Evolutionary conservation across 2,329 filamentous ascomycete species (phyloP).

Genomic region (Nemania diffusa): DNA sequence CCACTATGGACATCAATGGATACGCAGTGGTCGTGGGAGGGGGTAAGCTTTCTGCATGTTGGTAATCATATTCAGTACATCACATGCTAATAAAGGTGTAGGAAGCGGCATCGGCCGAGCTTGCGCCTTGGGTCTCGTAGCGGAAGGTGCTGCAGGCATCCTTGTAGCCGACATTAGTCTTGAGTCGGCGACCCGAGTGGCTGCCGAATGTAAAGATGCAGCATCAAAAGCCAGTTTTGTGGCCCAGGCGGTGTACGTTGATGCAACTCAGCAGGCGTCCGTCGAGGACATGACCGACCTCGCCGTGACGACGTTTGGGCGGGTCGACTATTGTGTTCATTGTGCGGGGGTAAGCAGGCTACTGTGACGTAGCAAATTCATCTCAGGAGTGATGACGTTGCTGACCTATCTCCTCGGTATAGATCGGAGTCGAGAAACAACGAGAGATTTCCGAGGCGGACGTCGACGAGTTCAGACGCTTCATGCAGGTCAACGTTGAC

Average conservation of each 20-base stretch:
- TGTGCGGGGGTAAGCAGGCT: slow-evolving; percentile 34
- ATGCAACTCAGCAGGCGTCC: background rate
- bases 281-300: background rate
- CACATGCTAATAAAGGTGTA: too few relatives aligned
- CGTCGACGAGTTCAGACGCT: slow-evolving; percentile 20
- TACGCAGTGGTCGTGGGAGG: slow-evolving; percentile 5
- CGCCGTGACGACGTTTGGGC: slow-evolving; percentile 19
- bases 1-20: slow-evolving; percentile 8
- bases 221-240: background rate
- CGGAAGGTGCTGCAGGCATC: slow-evolving; percentile 13
- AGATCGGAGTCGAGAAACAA: slow-evolving; percentile 2
- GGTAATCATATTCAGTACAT: background rate
- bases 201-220: background rate
- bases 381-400: background rate
- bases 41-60: background rate
- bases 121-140: slow-evolving; percentile 11
- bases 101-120: slow-evolving; percentile 31
- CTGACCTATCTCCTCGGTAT: background rate
- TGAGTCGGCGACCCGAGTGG: slow-evolving; percentile 10
- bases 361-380: background rate
- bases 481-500: slow-evolving; percentile 27
- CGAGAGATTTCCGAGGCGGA: background rate
- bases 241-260: background rate
- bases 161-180: slow-evolving; percentile 30
- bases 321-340: slow-evolving; percentile 34